Conservation (phyloP, 768 basidiomycete genomes). For the Pholiota molesta region DNA sequence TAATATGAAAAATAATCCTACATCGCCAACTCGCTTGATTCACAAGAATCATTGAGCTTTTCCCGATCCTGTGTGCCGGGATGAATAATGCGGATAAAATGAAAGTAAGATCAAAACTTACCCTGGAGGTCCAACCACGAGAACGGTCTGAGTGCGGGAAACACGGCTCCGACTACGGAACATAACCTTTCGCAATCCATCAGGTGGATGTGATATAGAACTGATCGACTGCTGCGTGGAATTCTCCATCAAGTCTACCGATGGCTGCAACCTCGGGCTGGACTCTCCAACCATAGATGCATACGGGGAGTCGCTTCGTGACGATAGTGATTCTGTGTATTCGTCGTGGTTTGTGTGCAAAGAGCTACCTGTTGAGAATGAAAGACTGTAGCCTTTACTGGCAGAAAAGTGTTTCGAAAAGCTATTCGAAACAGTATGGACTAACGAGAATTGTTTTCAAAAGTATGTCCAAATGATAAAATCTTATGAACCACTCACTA, state of each 20-base stretch:
- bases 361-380: conserved; percentile 38
- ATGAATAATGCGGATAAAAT: background rate
- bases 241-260: conserved; percentile 26
- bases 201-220: conserved; percentile 38
- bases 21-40: conserved; percentile 77
- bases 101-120: conserved; percentile 27
- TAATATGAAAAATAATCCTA: conserved; percentile 26
- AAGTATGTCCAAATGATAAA: background rate
- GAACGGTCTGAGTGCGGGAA: conserved; percentile 58
- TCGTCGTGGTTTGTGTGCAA: conserved; percentile 39
- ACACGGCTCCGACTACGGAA: conserved; percentile 44
- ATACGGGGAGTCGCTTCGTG: conserved; percentile 42
- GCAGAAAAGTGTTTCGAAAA: conserved; percentile 59
- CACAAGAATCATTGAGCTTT: conserved; percentile 69
- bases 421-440: conserved; percentile 55
- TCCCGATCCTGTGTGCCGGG: conserved; percentile 52
- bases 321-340: conserved; percentile 44
- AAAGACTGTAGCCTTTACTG: conserved; percentile 39
- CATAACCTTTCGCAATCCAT: conserved; percentile 47
- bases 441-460: conserved; percentile 24
- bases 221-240: conserved; percentile 34
- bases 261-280: conserved; percentile 23
- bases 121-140: conserved; percentile 70
- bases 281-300: conserved; percentile 21
- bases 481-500: conserved; percentile 41